A percentile compares a stretch with the other conserved stretches of the same genome.
Conservation (phyloP, 352 stramenopile species). For the Globisporangium orthogonon region DNA sequence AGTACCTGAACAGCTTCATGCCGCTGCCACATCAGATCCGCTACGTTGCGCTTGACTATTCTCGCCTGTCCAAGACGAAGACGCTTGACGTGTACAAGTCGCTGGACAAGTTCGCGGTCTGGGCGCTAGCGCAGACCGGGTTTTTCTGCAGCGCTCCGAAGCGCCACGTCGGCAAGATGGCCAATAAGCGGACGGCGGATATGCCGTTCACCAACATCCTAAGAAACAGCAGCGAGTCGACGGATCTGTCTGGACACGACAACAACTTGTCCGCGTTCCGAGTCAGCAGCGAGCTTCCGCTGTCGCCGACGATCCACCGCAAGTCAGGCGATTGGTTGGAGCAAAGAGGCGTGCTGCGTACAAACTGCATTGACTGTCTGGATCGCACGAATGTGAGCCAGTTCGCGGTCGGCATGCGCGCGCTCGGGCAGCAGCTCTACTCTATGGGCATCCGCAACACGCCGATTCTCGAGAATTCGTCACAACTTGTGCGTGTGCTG, state of each 20-base stretch:
- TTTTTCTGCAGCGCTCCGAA: conserved; percentile 95
- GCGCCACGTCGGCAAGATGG: conserved; percentile 56
- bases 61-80: conserved; percentile 90
- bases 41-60: conserved; percentile 97
- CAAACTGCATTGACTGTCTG: conserved; percentile 98
- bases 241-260: not conserved
- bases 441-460: conserved; percentile 95
- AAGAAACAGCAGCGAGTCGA: not conserved
- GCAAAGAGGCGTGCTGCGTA: conserved; percentile 96
- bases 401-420: conserved; percentile 83
- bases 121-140: conserved; percentile 94
- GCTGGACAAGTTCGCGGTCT: conserved; percentile 94
- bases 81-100: conserved; percentile 91
- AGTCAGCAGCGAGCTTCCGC: conserved; percentile 13
- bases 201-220: conserved; percentile 24
- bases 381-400: conserved; percentile 86
- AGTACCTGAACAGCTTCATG: conserved; percentile 97
- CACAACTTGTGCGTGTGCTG: conserved; percentile 92
- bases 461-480: conserved; percentile 75
- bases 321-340: conserved; percentile 90
- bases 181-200: conserved; percentile 50
- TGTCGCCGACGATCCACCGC: conserved; percentile 63
- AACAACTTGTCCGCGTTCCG: not conserved
- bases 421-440: conserved; percentile 94
- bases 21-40: conserved; percentile 91